Base-by-base conservation (phyloP, 148 eudicot genomes). In the Camellia granthamiana region DNA sequence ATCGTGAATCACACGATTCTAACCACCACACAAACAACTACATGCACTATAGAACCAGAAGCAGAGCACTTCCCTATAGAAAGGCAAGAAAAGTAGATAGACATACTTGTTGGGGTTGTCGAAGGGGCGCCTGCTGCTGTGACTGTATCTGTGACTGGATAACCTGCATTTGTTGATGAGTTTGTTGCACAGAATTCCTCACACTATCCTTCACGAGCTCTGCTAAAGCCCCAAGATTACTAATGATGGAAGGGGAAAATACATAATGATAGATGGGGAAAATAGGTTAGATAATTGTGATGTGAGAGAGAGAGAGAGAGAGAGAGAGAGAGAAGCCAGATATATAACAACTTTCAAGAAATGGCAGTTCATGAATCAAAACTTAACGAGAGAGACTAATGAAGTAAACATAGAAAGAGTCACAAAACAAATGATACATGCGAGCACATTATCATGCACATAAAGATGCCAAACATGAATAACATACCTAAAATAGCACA, bases 141-240 rank as follows among this genome's bases (percentile, higher is more conserved):
- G 83, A 73, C 77, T 89, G 88, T 87, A 90, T 74, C 70, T 90
- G 98, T 75, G 93, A 85, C 84, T 87, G 95, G 76, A 88, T 81
- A 59, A 83, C 86, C 78, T 88, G 91, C 61, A 83, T 74, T 83
- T 90, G 94, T 81, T 88, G 92, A 65, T 88, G 87, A 84, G 84
- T 85, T 84, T 85, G 92, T 79, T 87, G 99, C 52, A 76, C 85
- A 79, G 70, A 54, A 68, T 84, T 91, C 85, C 91, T 86, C 63
- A 83, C 49, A 80, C 89, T 83, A 83, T 89, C 93, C 90, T 93
- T 96, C 73, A 96, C 86, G 80, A 86, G 85, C 77, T 93, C 95
- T 30, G 91, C 86, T 72, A 96, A 87, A 76, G 86, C 81, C 65
- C 85, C 91, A 82, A 93, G 88, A 85, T 91, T 92, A 80, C 99